Base-by-base conservation (phyloP, 202 grass and related monocot species). In the Brachypodium distachyon region DNA sequence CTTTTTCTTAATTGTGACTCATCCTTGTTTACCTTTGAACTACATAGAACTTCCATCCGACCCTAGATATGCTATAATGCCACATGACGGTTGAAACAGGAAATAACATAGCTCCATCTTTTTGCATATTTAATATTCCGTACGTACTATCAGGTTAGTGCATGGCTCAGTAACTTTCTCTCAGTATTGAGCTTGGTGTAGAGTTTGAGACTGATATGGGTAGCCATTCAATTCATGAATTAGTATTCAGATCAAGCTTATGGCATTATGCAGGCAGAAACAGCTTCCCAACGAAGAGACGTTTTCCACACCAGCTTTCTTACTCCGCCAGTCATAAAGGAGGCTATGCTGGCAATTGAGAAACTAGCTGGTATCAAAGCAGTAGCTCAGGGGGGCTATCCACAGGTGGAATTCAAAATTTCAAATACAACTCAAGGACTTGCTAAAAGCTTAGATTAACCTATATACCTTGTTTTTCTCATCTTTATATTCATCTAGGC, bases 331-430 rank as follows among this genome's bases (percentile, higher is more conserved):
- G 60, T 90, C 47, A 67, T 90, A n/a, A 87, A 87, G 36, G 91
- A 95, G 78, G 84, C 83, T 32, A 90, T 90, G 73, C 44, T 87
- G 29, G 83, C 74, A 55, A 58, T 99, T 39, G 89, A 99, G 59
- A 99, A 92, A 49, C 86, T 93, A 41, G 79, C 83, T 12, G 85
- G 89, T 87, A 79, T 90, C 44, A 92, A 92, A 79, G 89, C 85
- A 61, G 76, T 90, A 88, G 82, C 87, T 64, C 96, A 99, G 55
- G 96, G 96, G 70, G 91, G 91, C 76, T 99, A 99, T 83, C 96
- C 91, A 12, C 82, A 93, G 87, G 96, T 99, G 54, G 53, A 72
- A 56, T 71, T 72, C 18, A 5, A n/a, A n/a, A n/a, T n/a, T n/a
- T n/a, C n/a, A n/a, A n/a, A 64, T 56, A 64, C 26, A 13, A 27